Percentiles rank a stretch among this genome's conserved stretches.
Evolutionary conservation across 352 stramenopile species (phyloP).

Genomic region (Globisporangium megalacanthum): DNA sequence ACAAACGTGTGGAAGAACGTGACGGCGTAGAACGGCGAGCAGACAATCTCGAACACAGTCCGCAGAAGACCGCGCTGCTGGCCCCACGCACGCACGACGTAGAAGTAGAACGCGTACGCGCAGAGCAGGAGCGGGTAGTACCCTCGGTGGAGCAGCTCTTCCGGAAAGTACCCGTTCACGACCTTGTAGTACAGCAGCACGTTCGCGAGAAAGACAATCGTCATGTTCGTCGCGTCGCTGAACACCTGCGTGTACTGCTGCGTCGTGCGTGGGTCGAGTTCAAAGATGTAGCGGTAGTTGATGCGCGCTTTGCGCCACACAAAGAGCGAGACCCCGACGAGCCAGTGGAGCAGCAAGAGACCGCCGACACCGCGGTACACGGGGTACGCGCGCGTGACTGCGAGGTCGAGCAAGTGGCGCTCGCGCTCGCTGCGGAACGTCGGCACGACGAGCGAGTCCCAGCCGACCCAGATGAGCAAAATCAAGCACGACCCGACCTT

Average conservation of each 20-base stretch:
- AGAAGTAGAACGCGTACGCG: slow-evolving; percentile 91
- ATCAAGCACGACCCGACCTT: slow-evolving; percentile 79
- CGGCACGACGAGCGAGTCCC: slow-evolving; percentile 90
- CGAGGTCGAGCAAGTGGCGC: slow-evolving; percentile 70
- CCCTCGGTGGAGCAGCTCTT: slow-evolving; percentile 74
- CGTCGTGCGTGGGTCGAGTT: slow-evolving; percentile 83
- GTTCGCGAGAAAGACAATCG: slow-evolving; percentile 92
- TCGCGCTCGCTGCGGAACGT: slow-evolving; percentile 62
- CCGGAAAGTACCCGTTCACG: slow-evolving; percentile 81
- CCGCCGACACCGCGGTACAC: slow-evolving; percentile 95
- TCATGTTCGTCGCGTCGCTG: slow-evolving; percentile 95
- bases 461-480: slow-evolving; percentile 92
- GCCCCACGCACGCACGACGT: slow-evolving; percentile 87
- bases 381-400: slow-evolving; percentile 84
- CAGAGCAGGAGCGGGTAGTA: slow-evolving; percentile 89
- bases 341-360: slow-evolving; percentile 94
- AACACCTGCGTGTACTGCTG: slow-evolving; percentile 91
- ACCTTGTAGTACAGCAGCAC: slow-evolving; percentile 98
- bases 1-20: slow-evolving; percentile 94
- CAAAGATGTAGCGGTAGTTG: slow-evolving; percentile 96
- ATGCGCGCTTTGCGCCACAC: slow-evolving; percentile 88
- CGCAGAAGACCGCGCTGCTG: slow-evolving; percentile 80
- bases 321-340: slow-evolving; percentile 88
- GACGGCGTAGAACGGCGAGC: slow-evolving; percentile 87
- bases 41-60: slow-evolving; percentile 88